These are phyloP conservation scores for Pseudomassariella vexata DNA, from an alignment of 2,329 filamentous ascomycete genomes.

Conservation along the genomic window DNA sequence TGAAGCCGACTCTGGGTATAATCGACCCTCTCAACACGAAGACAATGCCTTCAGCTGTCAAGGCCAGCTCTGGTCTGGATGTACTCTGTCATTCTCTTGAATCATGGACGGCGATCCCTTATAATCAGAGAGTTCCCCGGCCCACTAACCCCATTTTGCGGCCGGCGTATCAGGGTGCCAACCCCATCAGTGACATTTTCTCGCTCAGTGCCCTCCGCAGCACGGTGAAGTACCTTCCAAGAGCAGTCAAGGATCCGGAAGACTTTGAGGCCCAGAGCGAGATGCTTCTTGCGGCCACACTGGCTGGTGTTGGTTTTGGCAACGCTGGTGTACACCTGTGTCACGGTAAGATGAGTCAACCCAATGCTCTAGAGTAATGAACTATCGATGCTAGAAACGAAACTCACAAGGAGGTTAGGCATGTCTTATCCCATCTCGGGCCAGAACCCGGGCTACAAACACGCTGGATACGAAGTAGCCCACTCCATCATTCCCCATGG, in stretches of 20 bases:
- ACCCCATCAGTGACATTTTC: constrained; percentile 97
- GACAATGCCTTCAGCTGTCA: constrained; percentile 93
- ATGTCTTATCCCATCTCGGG: constrained; percentile 98
- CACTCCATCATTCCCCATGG: constrained; percentile 87
- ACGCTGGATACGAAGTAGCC: constrained; percentile 76
- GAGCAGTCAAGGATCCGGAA: constrained; percentile 80
- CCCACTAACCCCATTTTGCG: constrained; percentile 85
- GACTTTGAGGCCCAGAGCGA: constrained; percentile 89
- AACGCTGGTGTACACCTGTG: constrained; percentile 90
- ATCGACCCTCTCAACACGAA: constrained; percentile 81
- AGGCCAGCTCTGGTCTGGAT: constrained; percentile 85
- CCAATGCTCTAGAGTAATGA: neutral
- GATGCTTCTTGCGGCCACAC: constrained; percentile 90
- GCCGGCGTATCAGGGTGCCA: constrained; percentile 93
- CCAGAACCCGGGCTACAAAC: constrained; percentile 87
- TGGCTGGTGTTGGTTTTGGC: constrained; percentile 93
- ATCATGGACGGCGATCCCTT: constrained; percentile 97
- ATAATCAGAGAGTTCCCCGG: constrained; percentile 74
- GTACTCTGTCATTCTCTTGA: constrained; percentile 94
- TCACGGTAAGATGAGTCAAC: constrained; percentile 38
- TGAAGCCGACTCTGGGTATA: constrained; percentile 93
- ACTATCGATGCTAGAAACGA: too few relatives aligned
- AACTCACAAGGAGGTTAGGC: constrained; percentile 37
- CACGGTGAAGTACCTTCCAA: constrained; percentile 88
- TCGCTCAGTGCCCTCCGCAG: constrained; percentile 76